A percentile compares a stretch with the other conserved stretches of the same genome.
Conservation (phyloP, 2,329 filamentous ascomycete species). For the Clarireedia homoeocarpa region DNA sequence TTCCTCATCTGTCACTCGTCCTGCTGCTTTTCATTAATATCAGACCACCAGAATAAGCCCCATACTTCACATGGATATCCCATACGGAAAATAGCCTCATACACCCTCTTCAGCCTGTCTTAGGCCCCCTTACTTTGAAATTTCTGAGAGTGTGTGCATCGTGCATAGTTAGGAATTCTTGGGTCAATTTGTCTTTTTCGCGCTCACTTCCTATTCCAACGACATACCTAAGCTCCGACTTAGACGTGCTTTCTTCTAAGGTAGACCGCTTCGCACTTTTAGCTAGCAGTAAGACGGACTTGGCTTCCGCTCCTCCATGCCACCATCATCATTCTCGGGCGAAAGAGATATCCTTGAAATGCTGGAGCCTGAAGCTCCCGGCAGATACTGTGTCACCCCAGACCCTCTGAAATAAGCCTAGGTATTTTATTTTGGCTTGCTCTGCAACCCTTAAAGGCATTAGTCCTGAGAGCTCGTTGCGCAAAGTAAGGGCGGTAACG, state of each 20-base stretch:
- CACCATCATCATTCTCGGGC: not conserved
- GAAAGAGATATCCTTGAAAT: not conserved
- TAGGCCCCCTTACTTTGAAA: too few relatives aligned
- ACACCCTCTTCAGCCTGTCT: too few relatives aligned
- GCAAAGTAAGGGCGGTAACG: too few relatives aligned
- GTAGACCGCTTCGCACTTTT: not conserved
- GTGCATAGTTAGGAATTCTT: too few relatives aligned
- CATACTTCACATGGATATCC: not conserved
- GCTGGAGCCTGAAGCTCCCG: not conserved
- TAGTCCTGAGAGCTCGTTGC: too few relatives aligned
- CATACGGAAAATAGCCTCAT: not conserved
- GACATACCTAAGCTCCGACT: not conserved
- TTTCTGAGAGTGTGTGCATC: too few relatives aligned
- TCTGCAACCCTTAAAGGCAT: too few relatives aligned
- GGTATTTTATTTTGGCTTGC: too few relatives aligned
- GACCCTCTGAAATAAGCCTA: too few relatives aligned
- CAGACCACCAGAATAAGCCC: too few relatives aligned
- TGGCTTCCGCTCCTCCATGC: not conserved
- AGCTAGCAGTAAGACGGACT: not conserved
- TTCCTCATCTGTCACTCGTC: not conserved
- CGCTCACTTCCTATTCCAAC: not conserved
- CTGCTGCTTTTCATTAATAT: not conserved
- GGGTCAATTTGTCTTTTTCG: not conserved
- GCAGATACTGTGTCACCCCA: not conserved
- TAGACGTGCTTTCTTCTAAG: not conserved